Percentiles rank a stretch among this genome's conserved stretches.
These are phyloP conservation scores for Protomyces inundatus DNA, from an alignment of 1,139 yeast genomes.

Conservation along the genomic window DNA sequence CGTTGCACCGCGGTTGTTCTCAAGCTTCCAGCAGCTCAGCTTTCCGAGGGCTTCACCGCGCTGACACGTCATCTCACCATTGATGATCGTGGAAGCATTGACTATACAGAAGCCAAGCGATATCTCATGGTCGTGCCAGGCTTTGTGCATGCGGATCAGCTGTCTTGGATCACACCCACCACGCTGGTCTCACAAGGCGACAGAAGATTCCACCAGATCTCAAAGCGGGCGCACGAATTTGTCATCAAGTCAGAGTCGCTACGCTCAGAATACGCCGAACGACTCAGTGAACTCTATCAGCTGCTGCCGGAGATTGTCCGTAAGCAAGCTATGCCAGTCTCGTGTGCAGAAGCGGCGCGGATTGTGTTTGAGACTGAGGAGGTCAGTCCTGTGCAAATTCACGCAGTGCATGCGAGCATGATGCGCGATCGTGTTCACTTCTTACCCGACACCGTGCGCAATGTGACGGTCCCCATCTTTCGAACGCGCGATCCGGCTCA, in stretches of 20 bases:
- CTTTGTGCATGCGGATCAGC: neutral
- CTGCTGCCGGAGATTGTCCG: constrained; percentile 1
- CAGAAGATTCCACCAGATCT: neutral
- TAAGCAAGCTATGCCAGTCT: constrained; percentile 1
- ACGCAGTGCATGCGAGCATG: constrained; percentile 12
- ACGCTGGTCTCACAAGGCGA: neutral
- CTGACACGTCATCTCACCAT: neutral
- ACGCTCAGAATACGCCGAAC: neutral
- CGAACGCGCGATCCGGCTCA: constrained; percentile 2
- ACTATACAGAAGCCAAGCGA: constrained; percentile 10
- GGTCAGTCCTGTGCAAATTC: neutral
- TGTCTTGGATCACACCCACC: neutral
- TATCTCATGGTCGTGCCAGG: constrained; percentile 16
- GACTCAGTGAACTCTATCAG: neutral
- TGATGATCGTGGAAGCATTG: constrained; percentile 10
- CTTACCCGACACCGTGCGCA: constrained; percentile 10
- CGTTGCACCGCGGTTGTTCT: constrained; percentile 4
- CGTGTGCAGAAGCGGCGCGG: constrained; percentile 5
- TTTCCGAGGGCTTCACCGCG: neutral
- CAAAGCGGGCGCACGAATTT: constrained; percentile 8
- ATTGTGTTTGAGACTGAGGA: constrained; percentile 1
- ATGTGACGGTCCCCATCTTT: constrained; percentile 12
- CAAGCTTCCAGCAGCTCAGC: neutral
- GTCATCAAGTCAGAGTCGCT: neutral
- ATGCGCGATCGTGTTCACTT: constrained; percentile 13